These are phyloP conservation scores for Ascochyta koolunga DNA, from an alignment of 2,329 filamentous ascomycete genomes.

Conservation along the genomic window DNA sequence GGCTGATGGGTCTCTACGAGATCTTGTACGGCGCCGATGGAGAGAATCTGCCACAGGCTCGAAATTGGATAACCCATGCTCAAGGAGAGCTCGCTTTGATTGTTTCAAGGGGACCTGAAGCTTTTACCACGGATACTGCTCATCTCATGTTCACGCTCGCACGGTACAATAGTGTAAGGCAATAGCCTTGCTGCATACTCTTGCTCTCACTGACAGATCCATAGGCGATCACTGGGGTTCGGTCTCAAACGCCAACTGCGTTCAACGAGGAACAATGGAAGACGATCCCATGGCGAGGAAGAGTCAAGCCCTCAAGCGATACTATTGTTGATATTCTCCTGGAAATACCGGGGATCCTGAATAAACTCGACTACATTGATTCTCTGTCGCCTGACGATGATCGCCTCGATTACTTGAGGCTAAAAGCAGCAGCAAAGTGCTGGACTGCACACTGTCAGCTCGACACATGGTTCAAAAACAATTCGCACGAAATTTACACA, in stretches of 20 bases:
- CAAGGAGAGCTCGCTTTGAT: constrained; percentile 36
- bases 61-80: constrained; percentile 38
- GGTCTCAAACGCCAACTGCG: constrained; percentile 42
- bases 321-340: constrained; percentile 42
- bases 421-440: constrained; percentile 20
- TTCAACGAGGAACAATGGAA: constrained; percentile 44
- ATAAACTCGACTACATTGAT: constrained; percentile 33
- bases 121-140: constrained; percentile 22
- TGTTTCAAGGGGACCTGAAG: constrained; percentile 25
- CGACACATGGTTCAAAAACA: constrained; percentile 20
- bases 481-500: constrained; percentile 20
- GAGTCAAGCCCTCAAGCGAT: constrained; percentile 43
- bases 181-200: fast-evolving
- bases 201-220: neutral
- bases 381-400: neutral
- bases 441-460: constrained; percentile 30
- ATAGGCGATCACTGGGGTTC: constrained; percentile 38
- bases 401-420: constrained; percentile 8
- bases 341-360: constrained; percentile 39
- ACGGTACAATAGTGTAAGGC: constrained; percentile 17
- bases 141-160: constrained; percentile 33
- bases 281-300: constrained; percentile 43
- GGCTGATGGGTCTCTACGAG: constrained; percentile 16
- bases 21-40: constrained; percentile 38
- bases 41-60: constrained; percentile 26